These are phyloP conservation scores for Musa itinerans DNA, from an alignment of 176 grass and related monocot species.

Conservation along the genomic window DNA sequence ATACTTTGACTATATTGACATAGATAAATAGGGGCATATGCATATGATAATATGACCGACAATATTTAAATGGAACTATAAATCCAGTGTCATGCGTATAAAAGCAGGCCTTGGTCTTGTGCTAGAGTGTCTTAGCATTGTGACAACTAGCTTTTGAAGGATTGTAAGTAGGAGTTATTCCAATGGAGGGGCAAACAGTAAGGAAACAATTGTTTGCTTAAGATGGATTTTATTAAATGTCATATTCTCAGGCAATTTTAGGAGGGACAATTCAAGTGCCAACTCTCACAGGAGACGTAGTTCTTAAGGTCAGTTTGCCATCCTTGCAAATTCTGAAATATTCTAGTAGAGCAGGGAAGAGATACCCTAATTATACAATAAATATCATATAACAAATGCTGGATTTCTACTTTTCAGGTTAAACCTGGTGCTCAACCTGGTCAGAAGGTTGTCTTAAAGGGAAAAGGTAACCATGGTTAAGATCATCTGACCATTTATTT, in stretches of 20 bases:
- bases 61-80: too few relatives aligned
- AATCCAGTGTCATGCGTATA: too few relatives aligned
- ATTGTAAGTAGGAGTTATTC: too few relatives aligned
- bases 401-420: slow-evolving; percentile 36
- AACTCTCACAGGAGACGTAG: slow-evolving; percentile 84
- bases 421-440: slow-evolving; percentile 79
- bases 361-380: not conserved
- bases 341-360: not conserved
- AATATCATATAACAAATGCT: not conserved
- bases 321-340: not conserved
- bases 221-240: slow-evolving; percentile 18
- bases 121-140: too few relatives aligned
- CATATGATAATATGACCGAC: too few relatives aligned
- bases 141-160: too few relatives aligned
- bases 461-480: slow-evolving; percentile 51
- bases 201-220: not conserved
- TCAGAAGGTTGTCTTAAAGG: slow-evolving; percentile 74
- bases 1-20: not conserved
- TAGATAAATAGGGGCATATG: too few relatives aligned
- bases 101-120: too few relatives aligned
- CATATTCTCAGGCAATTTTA: slow-evolving; percentile 62
- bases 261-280: slow-evolving; percentile 69
- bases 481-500: not conserved
- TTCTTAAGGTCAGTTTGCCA: slow-evolving; percentile 50
- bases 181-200: too few relatives aligned